Evolutionary conservation across 441 rosid genomes (phyloP).

Genomic region (Iberis amara): DNA sequence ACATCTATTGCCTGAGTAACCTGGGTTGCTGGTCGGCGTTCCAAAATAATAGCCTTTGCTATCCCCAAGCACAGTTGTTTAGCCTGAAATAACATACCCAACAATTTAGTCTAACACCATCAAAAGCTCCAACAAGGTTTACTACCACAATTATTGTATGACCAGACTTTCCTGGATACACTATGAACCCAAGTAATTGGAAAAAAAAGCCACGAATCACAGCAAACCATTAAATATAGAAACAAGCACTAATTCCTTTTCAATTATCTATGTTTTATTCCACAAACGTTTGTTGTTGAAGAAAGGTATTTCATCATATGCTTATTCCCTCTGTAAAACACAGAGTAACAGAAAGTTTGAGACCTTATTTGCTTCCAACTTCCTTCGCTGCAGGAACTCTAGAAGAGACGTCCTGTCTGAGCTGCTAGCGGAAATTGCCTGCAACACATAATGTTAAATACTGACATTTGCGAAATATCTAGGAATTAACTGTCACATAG

Average conservation of each 20-base stretch:
- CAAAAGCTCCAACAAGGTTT: slow-evolving; percentile 17
- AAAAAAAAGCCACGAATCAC: no score
- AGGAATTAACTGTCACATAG: not conserved
- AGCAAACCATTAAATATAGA: not conserved
- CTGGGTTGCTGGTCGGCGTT: slow-evolving; percentile 74
- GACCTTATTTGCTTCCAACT: slow-evolving; percentile 90
- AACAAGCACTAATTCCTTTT: not conserved
- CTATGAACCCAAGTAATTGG: not conserved
- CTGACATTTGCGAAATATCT: not conserved
- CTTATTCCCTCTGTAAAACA: slow-evolving; percentile 5
- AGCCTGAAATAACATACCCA: slow-evolving; percentile 51
- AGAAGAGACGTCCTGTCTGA: slow-evolving; percentile 83
- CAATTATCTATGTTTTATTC: not conserved
- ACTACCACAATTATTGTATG: slow-evolving; percentile 1
- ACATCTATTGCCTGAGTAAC: slow-evolving; percentile 79
- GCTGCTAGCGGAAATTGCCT: slow-evolving; percentile 94
- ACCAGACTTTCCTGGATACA: slow-evolving; percentile 6
- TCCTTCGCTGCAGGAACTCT: slow-evolving; percentile 87
- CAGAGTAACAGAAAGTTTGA: slow-evolving; percentile 17
- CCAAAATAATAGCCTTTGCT: slow-evolving; percentile 66
- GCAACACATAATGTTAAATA: slow-evolving; percentile 25
- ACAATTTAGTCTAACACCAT: slow-evolving; percentile 18
- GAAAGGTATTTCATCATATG: slow-evolving; percentile 13
- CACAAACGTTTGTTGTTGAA: not conserved
- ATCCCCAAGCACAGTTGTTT: slow-evolving; percentile 80